phyloP scores from a whole-genome alignment of 371 early-diverging fungal genomes.

The Mortierella sp. region DNA sequence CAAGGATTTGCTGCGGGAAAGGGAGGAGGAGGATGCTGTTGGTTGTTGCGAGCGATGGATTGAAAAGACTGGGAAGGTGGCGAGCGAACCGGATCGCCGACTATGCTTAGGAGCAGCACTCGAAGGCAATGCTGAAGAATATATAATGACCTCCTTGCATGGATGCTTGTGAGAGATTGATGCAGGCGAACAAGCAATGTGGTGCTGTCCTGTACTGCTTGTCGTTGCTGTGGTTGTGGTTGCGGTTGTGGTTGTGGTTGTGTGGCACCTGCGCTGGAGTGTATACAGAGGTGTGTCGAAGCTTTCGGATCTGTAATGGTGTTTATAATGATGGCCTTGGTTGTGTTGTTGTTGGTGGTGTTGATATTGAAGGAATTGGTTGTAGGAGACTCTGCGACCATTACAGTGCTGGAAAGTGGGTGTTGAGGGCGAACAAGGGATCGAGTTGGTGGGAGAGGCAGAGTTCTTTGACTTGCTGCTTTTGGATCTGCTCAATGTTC shows the following conservation, averaged over 20 bases:
- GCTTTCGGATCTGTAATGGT: constrained; percentile 14
- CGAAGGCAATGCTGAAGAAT: constrained; percentile 8
- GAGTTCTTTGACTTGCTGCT: constrained; percentile 19
- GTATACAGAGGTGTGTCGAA: constrained; percentile 29
- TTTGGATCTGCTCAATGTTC: constrained; percentile 27
- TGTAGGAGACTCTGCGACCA: constrained; percentile 35
- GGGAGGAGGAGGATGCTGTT: neutral
- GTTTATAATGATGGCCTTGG: neutral
- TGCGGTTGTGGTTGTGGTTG: no score
- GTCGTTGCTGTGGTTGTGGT: neutral
- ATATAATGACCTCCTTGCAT: constrained; percentile 10
- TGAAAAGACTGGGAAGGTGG: constrained; percentile 17
- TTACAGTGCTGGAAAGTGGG: constrained; percentile 46
- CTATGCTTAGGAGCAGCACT: constrained; percentile 11
- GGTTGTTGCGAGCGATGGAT: constrained; percentile 17
- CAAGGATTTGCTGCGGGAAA: constrained; percentile 38
- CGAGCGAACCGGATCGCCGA: constrained; percentile 28
- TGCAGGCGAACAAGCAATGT: neutral
- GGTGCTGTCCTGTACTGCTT: neutral
- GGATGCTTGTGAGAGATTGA: neutral
- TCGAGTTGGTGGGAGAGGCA: constrained; percentile 7
- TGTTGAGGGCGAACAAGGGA: constrained; percentile 20
- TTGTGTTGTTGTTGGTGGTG: constrained; percentile 18
- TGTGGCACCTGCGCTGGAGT: constrained; percentile 30
- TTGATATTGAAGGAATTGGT: constrained; percentile 20